Conservation (phyloP, 495 filamentous ascomycete genomes). For the Aspergillus olivimuriae region DNA sequence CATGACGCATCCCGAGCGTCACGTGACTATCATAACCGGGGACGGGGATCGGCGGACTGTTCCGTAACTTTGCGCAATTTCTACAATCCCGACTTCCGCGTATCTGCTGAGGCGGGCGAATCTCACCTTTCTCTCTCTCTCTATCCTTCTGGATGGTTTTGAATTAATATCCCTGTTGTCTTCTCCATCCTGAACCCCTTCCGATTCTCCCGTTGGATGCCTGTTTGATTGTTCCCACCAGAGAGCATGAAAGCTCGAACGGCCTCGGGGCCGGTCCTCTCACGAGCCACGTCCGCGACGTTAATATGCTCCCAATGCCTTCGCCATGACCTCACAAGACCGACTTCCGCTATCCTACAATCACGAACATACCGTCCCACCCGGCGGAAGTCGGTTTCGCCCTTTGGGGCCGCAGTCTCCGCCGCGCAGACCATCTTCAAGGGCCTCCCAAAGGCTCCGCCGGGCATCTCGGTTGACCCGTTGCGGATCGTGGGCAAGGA, state of each 20-base stretch:
- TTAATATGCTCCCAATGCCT: constrained; percentile 42
- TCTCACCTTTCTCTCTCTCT: background rate
- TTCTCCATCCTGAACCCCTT: constrained; percentile 1
- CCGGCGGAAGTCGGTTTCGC: constrained; percentile 41
- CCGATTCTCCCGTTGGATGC: background rate
- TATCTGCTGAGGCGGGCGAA: too few relatives aligned
- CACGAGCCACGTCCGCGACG: constrained; percentile 24
- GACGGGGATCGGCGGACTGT: too few relatives aligned
- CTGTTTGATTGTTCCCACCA: constrained; percentile 3
- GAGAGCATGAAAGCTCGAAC: constrained; percentile 40
- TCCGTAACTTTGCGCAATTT: too few relatives aligned
- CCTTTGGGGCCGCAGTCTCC: constrained; percentile 64
- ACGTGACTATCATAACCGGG: too few relatives aligned
- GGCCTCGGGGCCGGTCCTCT: constrained; percentile 35
- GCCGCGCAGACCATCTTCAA: constrained; percentile 76
- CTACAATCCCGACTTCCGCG: too few relatives aligned
- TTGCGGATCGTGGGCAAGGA: constrained; percentile 84
- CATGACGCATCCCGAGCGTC: too few relatives aligned
- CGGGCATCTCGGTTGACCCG: constrained; percentile 63
- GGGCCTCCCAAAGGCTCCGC: constrained; percentile 52
- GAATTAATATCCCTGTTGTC: constrained; percentile 1
- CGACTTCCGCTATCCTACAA: constrained; percentile 24
- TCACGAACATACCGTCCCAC: constrained; percentile 39
- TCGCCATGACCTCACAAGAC: constrained; percentile 31
- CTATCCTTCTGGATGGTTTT: constrained; percentile 1